phyloP scores from a whole-genome alignment of 331 rosid genomes.

The Prunus yedoensis region DNA sequence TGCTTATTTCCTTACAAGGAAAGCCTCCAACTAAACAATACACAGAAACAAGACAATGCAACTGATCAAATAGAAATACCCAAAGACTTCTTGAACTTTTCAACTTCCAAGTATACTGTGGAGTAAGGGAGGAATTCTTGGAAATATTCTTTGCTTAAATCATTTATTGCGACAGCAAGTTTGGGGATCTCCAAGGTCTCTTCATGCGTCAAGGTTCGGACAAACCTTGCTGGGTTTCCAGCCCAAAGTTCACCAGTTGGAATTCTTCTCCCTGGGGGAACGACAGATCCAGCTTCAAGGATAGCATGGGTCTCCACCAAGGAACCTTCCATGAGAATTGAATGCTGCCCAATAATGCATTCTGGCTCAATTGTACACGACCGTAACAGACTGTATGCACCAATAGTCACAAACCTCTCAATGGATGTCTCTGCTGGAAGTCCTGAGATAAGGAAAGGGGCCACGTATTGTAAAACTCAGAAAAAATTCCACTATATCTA shows the following conservation, averaged over 20 bases:
- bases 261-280: conserved; percentile 89
- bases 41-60: conserved; percentile 29
- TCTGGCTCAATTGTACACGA: conserved; percentile 96
- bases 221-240: conserved; percentile 92
- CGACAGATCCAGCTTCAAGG: conserved; percentile 95
- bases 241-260: conserved; percentile 97
- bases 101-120: conserved; percentile 87
- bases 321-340: conserved; percentile 96
- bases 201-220: conserved; percentile 75
- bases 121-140: conserved; percentile 87
- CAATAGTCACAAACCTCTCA: conserved; percentile 84
- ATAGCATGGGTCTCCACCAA: conserved; percentile 86
- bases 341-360: conserved; percentile 90
- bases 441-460: conserved; percentile 47
- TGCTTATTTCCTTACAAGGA: conserved; percentile 68
- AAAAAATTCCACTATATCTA: conserved; percentile 5
- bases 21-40: conserved; percentile 51
- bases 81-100: conserved; percentile 85
- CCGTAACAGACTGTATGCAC: conserved; percentile 84
- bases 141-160: conserved; percentile 76
- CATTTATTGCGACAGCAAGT: conserved; percentile 86
- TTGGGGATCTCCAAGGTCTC: conserved; percentile 90
- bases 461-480: conserved; percentile 14
- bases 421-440: conserved; percentile 81
- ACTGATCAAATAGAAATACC: conserved; percentile 66